These are phyloP conservation scores for Boechera divaricarpa DNA, from an alignment of 345 rosid genomes.

Conservation along the genomic window DNA sequence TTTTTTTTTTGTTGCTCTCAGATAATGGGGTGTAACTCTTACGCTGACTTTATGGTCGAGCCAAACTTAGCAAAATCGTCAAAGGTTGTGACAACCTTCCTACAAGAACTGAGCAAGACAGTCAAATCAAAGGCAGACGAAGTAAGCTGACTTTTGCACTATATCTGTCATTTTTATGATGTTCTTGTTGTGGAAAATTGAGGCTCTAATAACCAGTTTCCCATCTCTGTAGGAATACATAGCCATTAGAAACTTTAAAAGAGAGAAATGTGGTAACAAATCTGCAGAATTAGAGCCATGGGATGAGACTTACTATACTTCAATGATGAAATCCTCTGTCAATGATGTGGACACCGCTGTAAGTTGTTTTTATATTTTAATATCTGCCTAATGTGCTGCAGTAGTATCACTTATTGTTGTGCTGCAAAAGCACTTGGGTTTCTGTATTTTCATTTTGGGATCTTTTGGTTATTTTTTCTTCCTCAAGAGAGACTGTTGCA, in stretches of 20 bases:
- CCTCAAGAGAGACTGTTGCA: not conserved
- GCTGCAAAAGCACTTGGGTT: slow-evolving; percentile 9
- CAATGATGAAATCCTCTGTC: slow-evolving; percentile 80
- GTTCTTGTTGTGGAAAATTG: slow-evolving; percentile 10
- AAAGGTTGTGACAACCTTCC: slow-evolving; percentile 71
- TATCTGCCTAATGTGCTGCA: not conserved
- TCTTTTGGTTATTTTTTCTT: slow-evolving; percentile 7
- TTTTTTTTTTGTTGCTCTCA: slow-evolving; percentile 41
- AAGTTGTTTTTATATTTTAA: slow-evolving; percentile 48
- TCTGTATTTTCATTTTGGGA: slow-evolving; percentile 1
- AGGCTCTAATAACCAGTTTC: slow-evolving; percentile 27
- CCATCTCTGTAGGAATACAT: slow-evolving; percentile 64
- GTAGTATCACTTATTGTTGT: not conserved
- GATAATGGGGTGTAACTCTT: slow-evolving; percentile 78
- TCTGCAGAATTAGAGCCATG: slow-evolving; percentile 80
- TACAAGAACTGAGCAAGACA: slow-evolving; percentile 80
- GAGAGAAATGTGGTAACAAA: slow-evolving; percentile 58
- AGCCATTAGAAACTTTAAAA: slow-evolving; percentile 67
- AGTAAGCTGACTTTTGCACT: slow-evolving; percentile 50
- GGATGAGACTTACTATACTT: slow-evolving; percentile 92
- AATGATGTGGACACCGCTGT: slow-evolving; percentile 74
- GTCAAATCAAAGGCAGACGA: slow-evolving; percentile 76
- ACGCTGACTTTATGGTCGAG: slow-evolving; percentile 71
- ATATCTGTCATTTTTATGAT: slow-evolving; percentile 6
- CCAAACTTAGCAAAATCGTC: slow-evolving; percentile 89